A percentile compares a stretch with the other conserved stretches of the same genome.
Conservation (phyloP, 2,329 filamentous ascomycete genomes). For the Acrodontium crateriforme region DNA sequence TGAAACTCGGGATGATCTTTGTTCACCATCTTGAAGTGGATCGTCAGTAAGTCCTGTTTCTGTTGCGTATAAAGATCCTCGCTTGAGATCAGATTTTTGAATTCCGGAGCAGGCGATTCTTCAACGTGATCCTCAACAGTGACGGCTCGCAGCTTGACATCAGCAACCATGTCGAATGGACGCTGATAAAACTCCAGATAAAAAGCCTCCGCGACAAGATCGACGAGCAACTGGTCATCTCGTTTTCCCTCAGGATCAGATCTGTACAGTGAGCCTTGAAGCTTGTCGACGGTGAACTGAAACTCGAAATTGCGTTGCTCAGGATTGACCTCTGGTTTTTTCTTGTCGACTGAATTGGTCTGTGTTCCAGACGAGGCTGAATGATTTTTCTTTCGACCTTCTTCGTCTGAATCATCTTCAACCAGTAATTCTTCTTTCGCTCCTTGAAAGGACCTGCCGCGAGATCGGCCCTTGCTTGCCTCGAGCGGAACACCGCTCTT, state of each 20-base stretch:
- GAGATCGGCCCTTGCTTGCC: constrained; percentile 37
- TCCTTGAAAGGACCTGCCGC: constrained; percentile 58
- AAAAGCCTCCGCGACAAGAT: constrained; percentile 82
- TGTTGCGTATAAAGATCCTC: constrained; percentile 57
- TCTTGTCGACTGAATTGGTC: constrained; percentile 34
- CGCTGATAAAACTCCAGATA: constrained; percentile 76
- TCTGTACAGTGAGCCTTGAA: constrained; percentile 83
- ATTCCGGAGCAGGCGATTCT: constrained; percentile 70
- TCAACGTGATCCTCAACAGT: constrained; percentile 92
- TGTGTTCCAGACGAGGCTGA: constrained; percentile 4
- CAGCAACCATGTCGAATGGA: constrained; percentile 83
- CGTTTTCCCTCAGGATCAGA: constrained; percentile 66
- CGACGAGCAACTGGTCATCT: constrained; percentile 71
- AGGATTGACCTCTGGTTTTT: constrained; percentile 39
- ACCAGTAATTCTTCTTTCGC: constrained; percentile 63
- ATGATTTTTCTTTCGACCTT: constrained; percentile 40
- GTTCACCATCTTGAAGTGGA: constrained; percentile 85
- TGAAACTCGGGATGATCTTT: constrained; percentile 85
- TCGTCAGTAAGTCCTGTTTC: constrained; percentile 65
- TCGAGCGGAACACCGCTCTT: constrained; percentile 19
- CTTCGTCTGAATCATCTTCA: constrained; percentile 41
- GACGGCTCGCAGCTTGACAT: constrained; percentile 74
- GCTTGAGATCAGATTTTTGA: constrained; percentile 95
- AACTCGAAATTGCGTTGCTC: constrained; percentile 91
- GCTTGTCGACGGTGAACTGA: constrained; percentile 86